These are phyloP conservation scores for Colletotrichum musicola DNA, from an alignment of 2,329 filamentous ascomycete genomes.

Conservation along the genomic window DNA sequence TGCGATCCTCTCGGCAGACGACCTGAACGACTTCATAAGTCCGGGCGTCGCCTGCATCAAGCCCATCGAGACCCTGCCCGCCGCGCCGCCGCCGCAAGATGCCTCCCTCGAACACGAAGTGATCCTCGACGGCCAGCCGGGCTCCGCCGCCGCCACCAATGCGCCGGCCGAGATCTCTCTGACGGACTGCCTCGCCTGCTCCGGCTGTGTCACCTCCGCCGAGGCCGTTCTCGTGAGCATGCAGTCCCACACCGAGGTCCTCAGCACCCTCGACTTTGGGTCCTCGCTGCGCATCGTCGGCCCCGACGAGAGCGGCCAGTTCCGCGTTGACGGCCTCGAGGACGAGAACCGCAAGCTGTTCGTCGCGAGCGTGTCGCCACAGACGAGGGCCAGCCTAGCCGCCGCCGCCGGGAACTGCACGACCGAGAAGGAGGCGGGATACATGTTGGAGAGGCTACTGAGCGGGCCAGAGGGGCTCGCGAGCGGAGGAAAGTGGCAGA, in stretches of 20 bases:
- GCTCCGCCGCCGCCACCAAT: constrained; percentile 62
- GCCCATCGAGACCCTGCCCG: constrained; percentile 90
- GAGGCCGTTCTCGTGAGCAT: constrained; percentile 97
- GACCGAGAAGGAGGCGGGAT: constrained; percentile 78
- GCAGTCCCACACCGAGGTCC: constrained; percentile 92
- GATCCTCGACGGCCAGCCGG: constrained; percentile 86
- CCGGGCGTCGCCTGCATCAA: constrained; percentile 99
- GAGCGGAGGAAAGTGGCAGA: constrained; percentile 77
- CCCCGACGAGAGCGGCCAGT: constrained; percentile 49
- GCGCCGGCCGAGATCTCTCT: constrained; percentile 92
- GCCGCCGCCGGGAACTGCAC: constrained; percentile 82
- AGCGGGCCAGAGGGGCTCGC: constrained; percentile 77
- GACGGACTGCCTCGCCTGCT: constrained; percentile 97
- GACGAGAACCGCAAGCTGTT: constrained; percentile 79
- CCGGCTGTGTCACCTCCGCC: constrained; percentile 96
- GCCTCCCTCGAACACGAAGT: constrained; percentile 79
- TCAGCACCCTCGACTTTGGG: constrained; percentile 81
- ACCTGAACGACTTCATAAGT: constrained; percentile 98
- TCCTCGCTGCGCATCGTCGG: constrained; percentile 60
- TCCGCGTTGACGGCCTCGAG: constrained; percentile 65
- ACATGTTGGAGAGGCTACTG: constrained; percentile 87
- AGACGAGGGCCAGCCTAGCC: constrained; percentile 89
- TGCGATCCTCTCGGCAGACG: constrained; percentile 95
- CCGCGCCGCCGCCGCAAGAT: constrained; percentile 57
- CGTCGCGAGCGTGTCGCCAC: constrained; percentile 92